phyloP scores from a whole-genome alignment of 108 stramenopile genomes.

The Skeletonema costatum region DNA sequence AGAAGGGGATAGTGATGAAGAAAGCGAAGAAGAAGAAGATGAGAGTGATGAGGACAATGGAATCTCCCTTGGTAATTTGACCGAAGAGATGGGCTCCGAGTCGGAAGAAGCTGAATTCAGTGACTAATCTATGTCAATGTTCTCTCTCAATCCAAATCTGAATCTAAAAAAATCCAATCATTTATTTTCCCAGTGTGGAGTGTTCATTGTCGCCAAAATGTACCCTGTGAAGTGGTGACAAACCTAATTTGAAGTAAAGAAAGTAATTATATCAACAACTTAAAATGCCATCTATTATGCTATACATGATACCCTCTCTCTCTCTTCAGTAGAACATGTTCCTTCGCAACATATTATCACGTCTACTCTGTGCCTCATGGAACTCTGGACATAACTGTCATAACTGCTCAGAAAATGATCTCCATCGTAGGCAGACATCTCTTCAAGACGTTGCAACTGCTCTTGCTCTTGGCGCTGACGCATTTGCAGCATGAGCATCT shows the following conservation, averaged over 20 bases:
- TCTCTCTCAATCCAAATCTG: too few relatives aligned
- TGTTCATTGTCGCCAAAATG: too few relatives aligned
- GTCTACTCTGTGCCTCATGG: neutral
- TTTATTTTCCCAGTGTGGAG: too few relatives aligned
- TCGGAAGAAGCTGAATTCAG: conserved; percentile 31
- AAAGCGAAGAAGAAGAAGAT: conserved; percentile 23
- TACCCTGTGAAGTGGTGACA: too few relatives aligned
- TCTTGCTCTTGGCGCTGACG: neutral
- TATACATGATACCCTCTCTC: too few relatives aligned
- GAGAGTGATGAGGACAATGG: conserved; percentile 19
- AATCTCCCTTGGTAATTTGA: conserved; percentile 15
- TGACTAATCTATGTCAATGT: neutral
- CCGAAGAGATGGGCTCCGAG: conserved; percentile 33
- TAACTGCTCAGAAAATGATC: neutral
- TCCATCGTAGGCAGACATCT: neutral
- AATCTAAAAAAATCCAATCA: too few relatives aligned
- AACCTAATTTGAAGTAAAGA: too few relatives aligned
- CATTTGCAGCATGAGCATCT: neutral
- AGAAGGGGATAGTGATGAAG: conserved; percentile 26
- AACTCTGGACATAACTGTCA: too few relatives aligned
- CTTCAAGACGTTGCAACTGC: neutral
- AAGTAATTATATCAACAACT: too few relatives aligned
- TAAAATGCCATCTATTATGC: too few relatives aligned
- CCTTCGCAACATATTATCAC: neutral
- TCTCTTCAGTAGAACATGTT: neutral